Evolutionary conservation across 768 basidiomycete species (phyloP).

Genomic region (Lepiota venenata): DNA sequence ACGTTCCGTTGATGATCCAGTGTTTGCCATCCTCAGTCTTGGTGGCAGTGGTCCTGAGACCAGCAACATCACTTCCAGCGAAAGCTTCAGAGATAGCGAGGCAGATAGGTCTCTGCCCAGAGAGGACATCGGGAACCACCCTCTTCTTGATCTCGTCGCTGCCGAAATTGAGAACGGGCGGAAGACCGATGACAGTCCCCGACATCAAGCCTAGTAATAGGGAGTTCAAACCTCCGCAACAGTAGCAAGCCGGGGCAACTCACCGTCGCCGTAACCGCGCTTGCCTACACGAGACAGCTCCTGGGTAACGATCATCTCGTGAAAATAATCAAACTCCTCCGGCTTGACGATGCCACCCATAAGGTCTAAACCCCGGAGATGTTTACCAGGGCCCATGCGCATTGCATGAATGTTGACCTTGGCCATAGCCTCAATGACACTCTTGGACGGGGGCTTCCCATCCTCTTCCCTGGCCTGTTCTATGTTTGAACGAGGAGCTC

Average conservation of each 20-base stretch:
- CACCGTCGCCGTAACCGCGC: constrained; percentile 81
- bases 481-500: not conserved
- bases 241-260: constrained; percentile 2
- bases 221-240: not conserved
- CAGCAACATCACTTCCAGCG: constrained; percentile 79
- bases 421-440: constrained; percentile 75
- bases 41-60: constrained; percentile 68
- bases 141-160: constrained; percentile 49
- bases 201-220: constrained; percentile 46
- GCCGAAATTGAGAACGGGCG: constrained; percentile 84
- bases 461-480: constrained; percentile 76
- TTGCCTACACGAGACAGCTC: constrained; percentile 68
- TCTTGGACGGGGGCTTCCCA: constrained; percentile 81
- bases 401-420: constrained; percentile 80
- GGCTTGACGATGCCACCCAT: constrained; percentile 80
- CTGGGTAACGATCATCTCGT: constrained; percentile 79
- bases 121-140: constrained; percentile 62
- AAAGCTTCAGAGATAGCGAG: constrained; percentile 89
- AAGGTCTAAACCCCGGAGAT: constrained; percentile 66
- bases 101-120: constrained; percentile 75
- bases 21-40: constrained; percentile 78
- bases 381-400: constrained; percentile 92
- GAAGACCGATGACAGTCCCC: constrained; percentile 81
- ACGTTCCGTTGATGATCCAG: constrained; percentile 75
- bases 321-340: constrained; percentile 91